phyloP scores from a whole-genome alignment of 768 basidiomycete species.

The Mycena amicta region DNA sequence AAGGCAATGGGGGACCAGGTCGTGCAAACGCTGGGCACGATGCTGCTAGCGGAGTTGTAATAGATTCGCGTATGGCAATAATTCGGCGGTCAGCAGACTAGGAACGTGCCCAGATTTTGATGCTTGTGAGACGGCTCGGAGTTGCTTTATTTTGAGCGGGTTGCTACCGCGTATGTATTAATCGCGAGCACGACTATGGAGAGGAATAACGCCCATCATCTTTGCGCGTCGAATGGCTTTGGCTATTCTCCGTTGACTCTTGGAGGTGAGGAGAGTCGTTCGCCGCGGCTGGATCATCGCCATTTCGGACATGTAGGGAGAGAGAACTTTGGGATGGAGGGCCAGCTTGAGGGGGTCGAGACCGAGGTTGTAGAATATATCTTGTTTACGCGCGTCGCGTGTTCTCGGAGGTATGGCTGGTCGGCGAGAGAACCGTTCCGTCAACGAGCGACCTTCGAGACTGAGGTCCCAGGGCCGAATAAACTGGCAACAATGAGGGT shows the following conservation, averaged over 20 bases:
- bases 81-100: slow-evolving; percentile 16
- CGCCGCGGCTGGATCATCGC: slow-evolving; percentile 77
- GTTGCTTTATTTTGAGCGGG: too few species aligned
- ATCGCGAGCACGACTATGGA: slow-evolving; percentile 46
- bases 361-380: slow-evolving; percentile 70
- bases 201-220: slow-evolving; percentile 86
- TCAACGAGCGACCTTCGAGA: slow-evolving; percentile 37
- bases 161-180: too few species aligned
- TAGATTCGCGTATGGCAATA: slow-evolving; percentile 11
- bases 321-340: slow-evolving; percentile 60
- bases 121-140: too few species aligned
- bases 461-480: slow-evolving; percentile 49
- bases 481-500: slow-evolving; percentile 36
- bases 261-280: slow-evolving; percentile 72
- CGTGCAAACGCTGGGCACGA: slow-evolving; percentile 92
- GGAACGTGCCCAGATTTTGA: slow-evolving; percentile 16
- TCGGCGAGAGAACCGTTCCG: slow-evolving; percentile 27
- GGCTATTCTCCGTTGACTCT: slow-evolving; percentile 75
- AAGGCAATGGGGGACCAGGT: slow-evolving; percentile 98
- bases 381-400: slow-evolving; percentile 55
- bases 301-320: slow-evolving; percentile 68
- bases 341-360: slow-evolving; percentile 77
- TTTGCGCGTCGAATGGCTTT: slow-evolving; percentile 89
- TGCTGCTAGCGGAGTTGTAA: slow-evolving; percentile 88
- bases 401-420: slow-evolving; percentile 57